Conservation (phyloP, 2,329 filamentous ascomycete genomes). For the Arthrobotrys megalospora region DNA sequence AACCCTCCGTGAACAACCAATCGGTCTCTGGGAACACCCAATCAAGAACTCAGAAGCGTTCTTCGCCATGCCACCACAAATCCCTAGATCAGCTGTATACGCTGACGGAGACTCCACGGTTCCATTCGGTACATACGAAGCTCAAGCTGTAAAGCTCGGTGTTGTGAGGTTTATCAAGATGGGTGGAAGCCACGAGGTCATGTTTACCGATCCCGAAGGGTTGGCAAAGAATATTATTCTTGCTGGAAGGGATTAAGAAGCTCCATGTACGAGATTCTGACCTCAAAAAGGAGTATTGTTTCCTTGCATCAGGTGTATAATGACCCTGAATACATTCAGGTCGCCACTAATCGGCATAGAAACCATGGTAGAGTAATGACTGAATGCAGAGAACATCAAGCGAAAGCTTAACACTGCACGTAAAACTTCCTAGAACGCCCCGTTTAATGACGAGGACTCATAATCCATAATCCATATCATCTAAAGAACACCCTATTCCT, state of each 20-base stretch:
- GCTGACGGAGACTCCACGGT: constrained; percentile 35
- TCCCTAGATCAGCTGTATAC: constrained; percentile 38
- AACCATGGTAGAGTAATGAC: neutral
- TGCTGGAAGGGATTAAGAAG: constrained; percentile 43
- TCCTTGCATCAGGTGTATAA: neutral
- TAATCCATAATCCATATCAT: neutral
- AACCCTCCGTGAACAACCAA: constrained; percentile 35
- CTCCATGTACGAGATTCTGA: neutral
- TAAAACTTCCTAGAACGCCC: neutral
- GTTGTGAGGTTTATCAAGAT: constrained; percentile 32
- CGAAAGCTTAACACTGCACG: neutral
- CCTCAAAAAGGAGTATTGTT: neutral
- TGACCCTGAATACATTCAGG: neutral
- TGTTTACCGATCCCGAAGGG: constrained; percentile 44
- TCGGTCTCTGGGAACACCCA: constrained; percentile 31
- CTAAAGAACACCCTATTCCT: neutral
- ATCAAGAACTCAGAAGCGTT: constrained; percentile 29
- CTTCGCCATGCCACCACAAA: constrained; percentile 34
- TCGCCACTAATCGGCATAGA: neutral
- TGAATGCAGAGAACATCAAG: constrained; percentile 1
- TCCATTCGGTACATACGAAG: constrained; percentile 45
- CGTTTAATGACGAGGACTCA: neutral
- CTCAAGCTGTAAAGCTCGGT: constrained; percentile 28
- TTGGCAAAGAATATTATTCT: constrained; percentile 39
- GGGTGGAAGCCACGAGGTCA: constrained; percentile 37